phyloP scores from a whole-genome alignment of 225 moss, liverwort and hornwort genomes.

The Physcomitrellopsis africana region DNA sequence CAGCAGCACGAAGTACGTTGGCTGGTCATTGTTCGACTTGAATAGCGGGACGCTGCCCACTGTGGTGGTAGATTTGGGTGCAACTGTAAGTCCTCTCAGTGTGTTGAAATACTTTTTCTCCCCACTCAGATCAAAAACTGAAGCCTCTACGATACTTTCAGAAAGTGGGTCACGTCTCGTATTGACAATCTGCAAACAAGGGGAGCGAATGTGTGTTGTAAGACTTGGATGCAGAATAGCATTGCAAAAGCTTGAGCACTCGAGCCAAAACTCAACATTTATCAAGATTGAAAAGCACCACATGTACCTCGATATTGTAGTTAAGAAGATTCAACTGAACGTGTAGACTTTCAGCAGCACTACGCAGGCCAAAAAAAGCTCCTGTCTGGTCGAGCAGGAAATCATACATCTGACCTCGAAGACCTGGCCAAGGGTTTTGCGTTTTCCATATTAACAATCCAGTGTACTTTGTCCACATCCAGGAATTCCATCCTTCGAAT shows the following conservation, averaged over 20 bases:
- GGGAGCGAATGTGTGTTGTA: not conserved
- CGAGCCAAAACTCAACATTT: not conserved
- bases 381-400: constrained; percentile 95
- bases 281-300: constrained; percentile 3
- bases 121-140: constrained; percentile 67
- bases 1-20: constrained; percentile 67
- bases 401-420: constrained; percentile 92
- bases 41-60: constrained; percentile 54
- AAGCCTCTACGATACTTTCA: constrained; percentile 54
- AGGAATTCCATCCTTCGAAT: constrained; percentile 90
- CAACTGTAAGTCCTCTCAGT: constrained; percentile 35
- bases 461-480: constrained; percentile 95
- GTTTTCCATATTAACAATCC: constrained; percentile 90
- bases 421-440: constrained; percentile 97
- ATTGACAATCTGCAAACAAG: constrained; percentile 73
- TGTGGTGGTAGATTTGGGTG: constrained; percentile 59
- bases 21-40: constrained; percentile 44
- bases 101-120: constrained; percentile 33
- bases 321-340: constrained; percentile 82
- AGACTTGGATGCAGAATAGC: constrained; percentile 3
- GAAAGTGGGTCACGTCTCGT: constrained; percentile 55
- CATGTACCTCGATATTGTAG: constrained; percentile 70
- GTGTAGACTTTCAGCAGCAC: constrained; percentile 88
- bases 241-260: not conserved
- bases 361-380: constrained; percentile 82